phyloP scores from a whole-genome alignment of 345 rosid genomes.

The Ailanthus altissimus region DNA sequence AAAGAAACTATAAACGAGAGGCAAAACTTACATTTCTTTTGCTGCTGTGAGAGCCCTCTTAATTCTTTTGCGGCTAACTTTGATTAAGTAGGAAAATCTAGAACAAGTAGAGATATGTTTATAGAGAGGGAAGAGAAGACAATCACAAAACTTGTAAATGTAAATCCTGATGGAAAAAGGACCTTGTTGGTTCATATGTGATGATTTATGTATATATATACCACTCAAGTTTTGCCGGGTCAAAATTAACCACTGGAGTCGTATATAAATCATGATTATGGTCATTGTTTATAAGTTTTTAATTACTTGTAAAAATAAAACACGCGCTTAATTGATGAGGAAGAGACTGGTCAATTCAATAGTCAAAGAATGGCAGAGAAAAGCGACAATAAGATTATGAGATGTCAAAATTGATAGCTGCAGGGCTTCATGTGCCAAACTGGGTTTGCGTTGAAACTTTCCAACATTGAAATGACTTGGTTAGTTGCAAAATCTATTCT shows the following conservation, averaged over 20 bases:
- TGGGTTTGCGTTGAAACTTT: not conserved
- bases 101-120: too few relatives aligned
- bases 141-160: not conserved
- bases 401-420: not conserved
- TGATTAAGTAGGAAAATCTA: too few relatives aligned
- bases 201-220: too few relatives aligned
- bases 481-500: too few relatives aligned
- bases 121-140: not conserved
- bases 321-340: not conserved
- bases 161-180: not conserved
- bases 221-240: too few relatives aligned
- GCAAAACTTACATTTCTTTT: too few relatives aligned
- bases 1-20: too few relatives aligned
- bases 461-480: not conserved
- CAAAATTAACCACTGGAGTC: too few relatives aligned
- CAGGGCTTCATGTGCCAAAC: not conserved
- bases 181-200: not conserved
- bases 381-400: not conserved
- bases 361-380: not conserved
- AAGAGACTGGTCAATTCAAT: not conserved
- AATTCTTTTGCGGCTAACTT: too few relatives aligned
- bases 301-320: not conserved
- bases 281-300: too few relatives aligned
- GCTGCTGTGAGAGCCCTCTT: too few relatives aligned
- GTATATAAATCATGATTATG: too few relatives aligned